Conservation (phyloP, 768 basidiomycete genomes). For the Pisolithus albus region DNA sequence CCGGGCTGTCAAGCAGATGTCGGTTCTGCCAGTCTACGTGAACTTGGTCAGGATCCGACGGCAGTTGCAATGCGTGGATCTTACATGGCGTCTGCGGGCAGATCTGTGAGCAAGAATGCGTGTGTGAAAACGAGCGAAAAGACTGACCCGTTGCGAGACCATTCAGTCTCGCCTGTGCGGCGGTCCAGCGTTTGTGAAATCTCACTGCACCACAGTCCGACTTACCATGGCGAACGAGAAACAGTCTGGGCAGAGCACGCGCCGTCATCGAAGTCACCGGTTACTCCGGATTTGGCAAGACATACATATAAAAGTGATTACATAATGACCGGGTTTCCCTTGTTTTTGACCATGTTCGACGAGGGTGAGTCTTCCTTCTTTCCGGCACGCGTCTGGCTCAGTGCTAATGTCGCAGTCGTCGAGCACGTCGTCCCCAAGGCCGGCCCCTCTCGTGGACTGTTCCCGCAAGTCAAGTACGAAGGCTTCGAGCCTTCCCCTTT, state of each 20-base stretch:
- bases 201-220: background rate
- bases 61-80: slow-evolving; percentile 13
- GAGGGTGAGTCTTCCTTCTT: slow-evolving; percentile 43
- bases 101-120: background rate
- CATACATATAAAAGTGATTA: background rate
- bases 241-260: slow-evolving; percentile 64
- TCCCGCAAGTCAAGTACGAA: slow-evolving; percentile 69
- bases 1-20: slow-evolving; percentile 77
- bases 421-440: slow-evolving; percentile 65
- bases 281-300: too few species aligned
- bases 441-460: slow-evolving; percentile 30
- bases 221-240: slow-evolving; percentile 74
- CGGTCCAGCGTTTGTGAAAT: slow-evolving; percentile 1
- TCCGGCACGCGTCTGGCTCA: background rate
- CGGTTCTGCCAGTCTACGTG: slow-evolving; percentile 72
- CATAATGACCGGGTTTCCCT: too few species aligned
- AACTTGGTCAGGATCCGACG: background rate
- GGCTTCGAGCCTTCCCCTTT: slow-evolving; percentile 77
- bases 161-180: slow-evolving; percentile 79
- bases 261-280: slow-evolving; percentile 16
- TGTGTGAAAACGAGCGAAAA: background rate
- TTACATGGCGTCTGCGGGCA: slow-evolving; percentile 53
- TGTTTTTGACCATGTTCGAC: slow-evolving; percentile 45
- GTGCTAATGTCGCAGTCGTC: slow-evolving; percentile 52
- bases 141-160: slow-evolving; percentile 78